A percentile compares a stretch with the other conserved stretches of the same genome.
Evolutionary conservation across 176 grass and related monocot genomes (phyloP).

Genomic region (sorghum (Sorghum bicolor)): Sorghum_bicolor_NCBIv3 NC_012871.2:66447501-66448000

Average conservation of each 20-base stretch:
- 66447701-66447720: neutral
- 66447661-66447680: slow-evolving; percentile 11
- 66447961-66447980: slow-evolving; percentile 6
- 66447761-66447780: slow-evolving; percentile 73
- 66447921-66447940: neutral
- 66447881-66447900: neutral
- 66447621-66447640: neutral
- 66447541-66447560: slow-evolving; percentile 31
- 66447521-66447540: slow-evolving; percentile 44
- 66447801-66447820: slow-evolving; percentile 57
- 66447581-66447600: slow-evolving; percentile 81
- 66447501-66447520: slow-evolving; percentile 65
- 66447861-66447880: slow-evolving; percentile 49
- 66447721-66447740: neutral
- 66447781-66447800: slow-evolving; percentile 71
- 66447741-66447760: slow-evolving; percentile 44
- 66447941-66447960: slow-evolving; percentile 1
- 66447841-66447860: slow-evolving; percentile 50
- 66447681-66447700: neutral
- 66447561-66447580: slow-evolving; percentile 56
- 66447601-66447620: slow-evolving; percentile 56
- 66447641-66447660: neutral
- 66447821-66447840: slow-evolving; percentile 41
- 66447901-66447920: neutral
- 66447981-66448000: slow-evolving; percentile 1